Evolutionary conservation across 208 protist genomes (phyloP).

Genomic region (Leishmania gerbilli): DNA sequence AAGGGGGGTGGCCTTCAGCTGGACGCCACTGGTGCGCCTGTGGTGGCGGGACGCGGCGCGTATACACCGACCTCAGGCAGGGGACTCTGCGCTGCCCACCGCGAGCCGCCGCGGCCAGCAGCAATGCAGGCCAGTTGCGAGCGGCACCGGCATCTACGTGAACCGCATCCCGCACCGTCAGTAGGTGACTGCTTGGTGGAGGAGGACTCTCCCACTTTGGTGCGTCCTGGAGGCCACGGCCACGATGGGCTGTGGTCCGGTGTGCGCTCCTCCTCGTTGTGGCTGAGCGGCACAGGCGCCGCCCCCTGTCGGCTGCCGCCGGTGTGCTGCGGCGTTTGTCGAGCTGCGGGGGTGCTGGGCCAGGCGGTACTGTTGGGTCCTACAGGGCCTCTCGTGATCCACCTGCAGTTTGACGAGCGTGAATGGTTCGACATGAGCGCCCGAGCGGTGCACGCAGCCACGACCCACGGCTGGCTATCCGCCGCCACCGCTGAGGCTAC

Average conservation of each 20-base stretch:
- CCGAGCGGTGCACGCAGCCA: not conserved
- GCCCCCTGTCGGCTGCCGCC: slow-evolving; percentile 21
- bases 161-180: not conserved
- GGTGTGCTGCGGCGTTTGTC: slow-evolving; percentile 51
- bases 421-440: slow-evolving; percentile 21
- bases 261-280: not conserved
- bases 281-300: not conserved
- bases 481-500: slow-evolving; percentile 8
- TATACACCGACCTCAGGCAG: not conserved
- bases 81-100: slow-evolving; percentile 9
- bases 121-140: slow-evolving; percentile 7
- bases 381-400: slow-evolving; percentile 60
- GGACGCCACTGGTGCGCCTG: not conserved
- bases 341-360: slow-evolving; percentile 34
- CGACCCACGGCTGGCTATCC: not conserved
- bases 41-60: not conserved
- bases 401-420: slow-evolving; percentile 54
- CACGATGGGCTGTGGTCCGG: not conserved
- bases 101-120: not conserved
- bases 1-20: not conserved
- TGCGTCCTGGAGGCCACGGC: not conserved
- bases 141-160: not conserved
- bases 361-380: slow-evolving; percentile 68
- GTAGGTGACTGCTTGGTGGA: not conserved
- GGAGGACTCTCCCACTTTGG: not conserved